Evolutionary conservation across 164 flowering plant genomes (phyloP), one percentile per base, ranked within the genome.

Genomic region (Chloranthus sessilifolius): DNA sequence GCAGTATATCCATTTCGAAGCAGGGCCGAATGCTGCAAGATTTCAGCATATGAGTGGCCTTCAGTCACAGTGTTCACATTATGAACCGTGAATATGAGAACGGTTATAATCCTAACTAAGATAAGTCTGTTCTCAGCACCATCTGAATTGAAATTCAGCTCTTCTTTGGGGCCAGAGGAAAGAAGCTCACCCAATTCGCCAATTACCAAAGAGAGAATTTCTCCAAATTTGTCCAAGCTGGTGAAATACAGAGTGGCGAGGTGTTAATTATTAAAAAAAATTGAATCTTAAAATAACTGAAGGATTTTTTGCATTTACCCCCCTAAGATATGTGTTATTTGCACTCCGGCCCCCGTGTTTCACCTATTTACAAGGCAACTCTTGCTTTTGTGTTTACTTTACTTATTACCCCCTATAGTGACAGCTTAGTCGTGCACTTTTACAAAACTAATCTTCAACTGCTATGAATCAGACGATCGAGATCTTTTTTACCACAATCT

Each of bases 11-110:
- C 89, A 78, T 83, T 80, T 67, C 78, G 81, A 38, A 80, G 78
- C 26, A 83, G 66, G 50, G 72, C 90, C 20, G 80, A 69, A 42
- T 88, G 87, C 65, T 86, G 97, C 45, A 89, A 76, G 50, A 81
- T 85, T 52, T 82, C 97, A 40, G 92, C 85, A 69, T 89, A 83
- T 21, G 92, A 65, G 55, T 83, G 95, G 52, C 79, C 78, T 45
- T 88, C 89, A 37, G 61, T 51, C 48, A 83, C 90, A 51, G 59
- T 74, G 34, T 69, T 83, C 62, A 68, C 78, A 55, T 80, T 77
- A 55, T 85, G 80, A 56, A 82, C 78, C n/a, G 85, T 77, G 49
- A 72, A 89, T 65, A 89, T 68, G 47, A 89, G 81, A 60, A 82
- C 76, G 22, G 88, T 58, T 12, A 79, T 53, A 37, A 86, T 60